Evolutionary conservation across 129 eudicot species (phyloP), one percentile per base, ranked within the genome.

Genomic region (Calendula officinalis): DNA sequence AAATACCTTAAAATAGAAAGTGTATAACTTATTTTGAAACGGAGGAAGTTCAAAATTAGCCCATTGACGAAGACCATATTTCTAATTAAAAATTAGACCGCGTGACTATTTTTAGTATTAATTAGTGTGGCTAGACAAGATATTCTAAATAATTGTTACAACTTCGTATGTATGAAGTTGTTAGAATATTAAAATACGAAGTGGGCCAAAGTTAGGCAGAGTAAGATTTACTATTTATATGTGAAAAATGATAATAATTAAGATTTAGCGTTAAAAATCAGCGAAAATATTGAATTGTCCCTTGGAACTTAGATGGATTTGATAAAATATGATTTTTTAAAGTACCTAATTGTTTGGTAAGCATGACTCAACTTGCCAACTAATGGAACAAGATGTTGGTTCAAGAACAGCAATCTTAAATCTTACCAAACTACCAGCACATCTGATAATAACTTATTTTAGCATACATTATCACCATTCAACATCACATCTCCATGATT

Each of bases 61-160:
- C 48, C 61, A 52, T 66, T 66, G 71, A 51, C 13, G n/a, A 49
- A 9, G 59, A 52, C 61, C 49, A 38, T n/a, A 51, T 40, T 66
- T 27, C 14, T 53, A 51, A 16, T 35, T 49, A 4, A 49, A 36
- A 66, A 17, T 66, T 30, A 53, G n/a, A 51, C 30, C 60, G 7
- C 30, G 11, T 16, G 60, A 6, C 51, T 22, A 15, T 65, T 63
- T 14, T 7, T 66, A 37, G 2, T 47, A 17, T 37, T 48, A 65
- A 7, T 50, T 38, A 59, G 37, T 59, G 11, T 49, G 4, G 7
- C 22, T 6, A 61, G 6, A 5, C 15, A 10, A 33, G 7, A n/a
- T 7, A 3, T 13, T 12, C 35, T 34, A n/a, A 0, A 56, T 32
- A 34, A 4, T 7, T 16, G 34, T 10, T 33, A 12, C n/a, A 33